These are phyloP conservation scores for Papilionanthe hybrid DNA, from an alignment of 116 monocot genomes.

Conservation along the genomic window DNA sequence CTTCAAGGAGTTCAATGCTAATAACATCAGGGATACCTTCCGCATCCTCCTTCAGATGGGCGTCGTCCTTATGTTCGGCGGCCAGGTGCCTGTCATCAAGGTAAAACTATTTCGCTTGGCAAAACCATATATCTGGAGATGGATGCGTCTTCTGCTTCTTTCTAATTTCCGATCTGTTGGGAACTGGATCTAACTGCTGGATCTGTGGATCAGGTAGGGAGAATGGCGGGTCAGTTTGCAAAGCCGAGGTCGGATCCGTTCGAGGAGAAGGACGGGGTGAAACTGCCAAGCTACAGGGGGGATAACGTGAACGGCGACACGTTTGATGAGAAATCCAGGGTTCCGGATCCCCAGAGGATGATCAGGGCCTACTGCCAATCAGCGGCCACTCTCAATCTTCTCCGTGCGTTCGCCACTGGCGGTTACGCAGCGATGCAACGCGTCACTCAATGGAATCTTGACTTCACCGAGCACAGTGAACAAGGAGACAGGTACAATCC, in stretches of 20 bases:
- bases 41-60: slow-evolving; percentile 53
- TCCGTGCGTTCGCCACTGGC: slow-evolving; percentile 50
- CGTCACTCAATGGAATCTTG: slow-evolving; percentile 52
- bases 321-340: slow-evolving; percentile 38
- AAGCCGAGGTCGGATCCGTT: slow-evolving; percentile 42
- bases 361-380: slow-evolving; percentile 44
- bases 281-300: slow-evolving; percentile 55
- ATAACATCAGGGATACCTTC: slow-evolving; percentile 52
- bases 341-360: slow-evolving; percentile 43
- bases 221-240: slow-evolving; percentile 55
- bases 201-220: slow-evolving; percentile 31
- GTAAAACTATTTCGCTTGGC: slow-evolving; percentile 8
- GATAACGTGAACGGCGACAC: slow-evolving; percentile 46
- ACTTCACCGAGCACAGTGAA: slow-evolving; percentile 47
- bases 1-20: slow-evolving; percentile 50
- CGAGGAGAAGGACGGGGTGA: slow-evolving; percentile 43
- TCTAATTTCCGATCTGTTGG: neutral
- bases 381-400: slow-evolving; percentile 44
- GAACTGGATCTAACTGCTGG: neutral
- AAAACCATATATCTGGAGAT: neutral
- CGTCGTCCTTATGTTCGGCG: slow-evolving; percentile 54
- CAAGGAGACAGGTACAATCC: slow-evolving; percentile 40
- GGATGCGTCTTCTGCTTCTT: neutral
- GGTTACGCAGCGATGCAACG: slow-evolving; percentile 59
- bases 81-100: slow-evolving; percentile 47